These are phyloP conservation scores for Chamaenerion angustifolium DNA, from an alignment of 345 rosid genomes.

Conservation along the genomic window DNA sequence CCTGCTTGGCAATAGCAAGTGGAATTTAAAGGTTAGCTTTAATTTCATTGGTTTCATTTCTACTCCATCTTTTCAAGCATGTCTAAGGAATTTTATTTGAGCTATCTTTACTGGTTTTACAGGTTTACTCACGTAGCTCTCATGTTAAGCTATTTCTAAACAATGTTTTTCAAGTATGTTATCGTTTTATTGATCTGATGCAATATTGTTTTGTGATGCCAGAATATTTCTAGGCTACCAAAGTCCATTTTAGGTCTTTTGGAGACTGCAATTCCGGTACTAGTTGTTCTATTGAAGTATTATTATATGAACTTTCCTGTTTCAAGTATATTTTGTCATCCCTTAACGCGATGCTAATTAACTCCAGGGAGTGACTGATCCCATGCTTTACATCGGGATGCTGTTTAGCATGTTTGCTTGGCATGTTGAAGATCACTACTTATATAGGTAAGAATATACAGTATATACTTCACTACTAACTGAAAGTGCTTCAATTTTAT, in stretches of 20 bases:
- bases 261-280: slow-evolving; percentile 80
- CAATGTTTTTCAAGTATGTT: neutral
- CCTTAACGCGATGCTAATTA: slow-evolving; percentile 5
- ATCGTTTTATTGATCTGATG: slow-evolving; percentile 1
- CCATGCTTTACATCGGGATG: slow-evolving; percentile 99
- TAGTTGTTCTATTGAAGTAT: neutral
- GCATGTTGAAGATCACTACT: slow-evolving; percentile 99
- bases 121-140: no score
- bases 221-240: slow-evolving; percentile 77
- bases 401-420: slow-evolving; percentile 98
- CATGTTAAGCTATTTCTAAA: neutral
- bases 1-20: slow-evolving; percentile 93
- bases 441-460: slow-evolving; percentile 54
- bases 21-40: slow-evolving; percentile 85
- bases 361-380: slow-evolving; percentile 96
- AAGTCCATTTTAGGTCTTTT: slow-evolving; percentile 84
- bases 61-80: neutral
- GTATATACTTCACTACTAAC: neutral
- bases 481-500: no score
- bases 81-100: neutral
- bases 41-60: slow-evolving; percentile 7
- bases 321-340: neutral
- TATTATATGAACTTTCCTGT: neutral
- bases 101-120: no score
- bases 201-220: slow-evolving; percentile 17